Base-by-base conservation (phyloP, 805 yeast species). In the Starmerella apis region DNA sequence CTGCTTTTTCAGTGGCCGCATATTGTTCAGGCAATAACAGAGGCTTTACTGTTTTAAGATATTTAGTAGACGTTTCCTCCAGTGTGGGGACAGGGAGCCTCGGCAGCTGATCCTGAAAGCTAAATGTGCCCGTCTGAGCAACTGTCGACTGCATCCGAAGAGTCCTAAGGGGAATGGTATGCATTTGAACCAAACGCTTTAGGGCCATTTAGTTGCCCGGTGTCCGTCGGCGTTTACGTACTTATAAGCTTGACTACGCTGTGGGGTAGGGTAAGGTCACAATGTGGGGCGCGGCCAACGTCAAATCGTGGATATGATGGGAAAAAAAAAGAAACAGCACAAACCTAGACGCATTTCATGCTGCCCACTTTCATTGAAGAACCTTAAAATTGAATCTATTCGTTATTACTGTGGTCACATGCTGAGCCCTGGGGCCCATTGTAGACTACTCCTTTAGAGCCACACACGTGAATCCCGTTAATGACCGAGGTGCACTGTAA, bases 71-170 rank as follows among this genome's bases (percentile, higher is more conserved):
- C 3, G 96, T 86, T 47, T 79, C 78, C 50, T 78, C 73, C 51
- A 90, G 72, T 1, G 80, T 68, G 2, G 98, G 98, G 6, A 90
- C 94, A 0, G 96, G 96, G 57, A 90, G 75, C 45, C 78, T 73
- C 6, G 96, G 96, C 48, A 90, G 75, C 42, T 78, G 69, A 36
- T 74, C 71, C 65, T 88, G 96, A 69, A 72, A 78, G 56, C 80
- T 75, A 69, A 71, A 85, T 53, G 90, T 79, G 52, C 76, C 46
- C 19, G 42, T 77, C 33, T 50, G 47, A 11, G 66, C 62, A n/a
- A 65, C 61, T 19, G 69, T 63, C 36, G 66, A 57, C 56, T 64
- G 59, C 49, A 58, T 56, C 46, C 58, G 53, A 10, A 53, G 42
- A 2, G 47, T 25, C 27, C 39, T 14, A 4, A 47, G 31, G 14